These are phyloP conservation scores for Colletotrichum cereale DNA, from an alignment of 2,329 filamentous ascomycete genomes.

Conservation along the genomic window DNA sequence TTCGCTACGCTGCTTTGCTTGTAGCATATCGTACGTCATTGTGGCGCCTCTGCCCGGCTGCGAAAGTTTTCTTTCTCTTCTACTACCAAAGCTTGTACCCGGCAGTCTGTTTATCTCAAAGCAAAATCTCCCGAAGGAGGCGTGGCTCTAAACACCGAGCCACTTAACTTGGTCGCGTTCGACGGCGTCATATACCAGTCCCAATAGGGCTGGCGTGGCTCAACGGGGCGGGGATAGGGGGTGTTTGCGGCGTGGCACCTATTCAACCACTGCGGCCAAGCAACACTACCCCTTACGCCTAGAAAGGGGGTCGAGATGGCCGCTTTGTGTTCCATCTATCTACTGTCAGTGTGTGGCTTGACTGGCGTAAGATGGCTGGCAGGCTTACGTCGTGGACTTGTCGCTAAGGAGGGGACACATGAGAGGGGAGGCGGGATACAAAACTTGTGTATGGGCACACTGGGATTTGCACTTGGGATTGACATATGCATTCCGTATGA, in stretches of 20 bases:
- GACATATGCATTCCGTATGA: neutral
- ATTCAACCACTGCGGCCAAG: neutral
- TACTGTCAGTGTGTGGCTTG: slow-evolving; percentile 2
- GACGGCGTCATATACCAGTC: slow-evolving; percentile 20
- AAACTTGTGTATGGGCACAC: neutral
- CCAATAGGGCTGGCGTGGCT: slow-evolving; percentile 18
- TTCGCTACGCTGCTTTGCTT: neutral
- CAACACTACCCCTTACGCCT: neutral
- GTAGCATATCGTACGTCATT: slow-evolving; percentile 26
- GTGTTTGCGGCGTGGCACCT: neutral
- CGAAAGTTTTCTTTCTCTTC: neutral
- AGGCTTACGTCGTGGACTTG: slow-evolving; percentile 12
- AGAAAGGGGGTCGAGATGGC: slow-evolving; percentile 12
- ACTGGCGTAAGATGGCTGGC: neutral
- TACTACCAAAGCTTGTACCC: slow-evolving; percentile 19
- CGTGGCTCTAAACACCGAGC: neutral
- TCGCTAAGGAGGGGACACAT: neutral
- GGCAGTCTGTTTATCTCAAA: neutral
- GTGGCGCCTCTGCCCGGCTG: slow-evolving; percentile 13
- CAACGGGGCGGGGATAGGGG: no score
- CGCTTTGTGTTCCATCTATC: slow-evolving; percentile 21
- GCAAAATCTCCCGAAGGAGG: slow-evolving; percentile 2
- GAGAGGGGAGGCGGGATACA: neutral
- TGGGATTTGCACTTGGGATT: neutral
- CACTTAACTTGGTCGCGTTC: neutral